phyloP scores from a whole-genome alignment of 2,329 filamentous ascomycete species.

The Fusarium camptoceras region DNA sequence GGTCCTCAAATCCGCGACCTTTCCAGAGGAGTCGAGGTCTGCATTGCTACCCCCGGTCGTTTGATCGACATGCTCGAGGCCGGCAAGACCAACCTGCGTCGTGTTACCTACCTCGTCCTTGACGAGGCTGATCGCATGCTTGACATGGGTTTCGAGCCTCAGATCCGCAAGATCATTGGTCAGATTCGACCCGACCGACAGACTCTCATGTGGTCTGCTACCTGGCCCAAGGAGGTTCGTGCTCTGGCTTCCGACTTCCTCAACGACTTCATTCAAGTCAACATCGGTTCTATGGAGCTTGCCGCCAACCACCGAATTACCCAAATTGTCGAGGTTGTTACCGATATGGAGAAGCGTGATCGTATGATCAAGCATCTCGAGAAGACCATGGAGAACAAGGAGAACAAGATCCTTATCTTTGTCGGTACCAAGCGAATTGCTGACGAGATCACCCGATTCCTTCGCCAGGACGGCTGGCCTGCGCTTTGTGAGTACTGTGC shows the following conservation, averaged over 20 bases:
- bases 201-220: constrained; percentile 99
- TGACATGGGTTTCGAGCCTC: constrained; percentile 99
- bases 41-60: constrained; percentile 97
- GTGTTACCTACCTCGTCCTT: constrained; percentile 97
- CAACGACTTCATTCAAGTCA: constrained; percentile 97
- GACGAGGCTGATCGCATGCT: constrained; percentile 99
- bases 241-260: constrained; percentile 91
- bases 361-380: constrained; percentile 97
- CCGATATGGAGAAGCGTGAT: constrained; percentile 97
- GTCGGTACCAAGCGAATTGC: constrained; percentile 94
- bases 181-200: constrained; percentile 99
- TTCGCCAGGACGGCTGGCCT: constrained; percentile 97
- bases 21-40: constrained; percentile 94
- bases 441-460: constrained; percentile 96
- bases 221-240: constrained; percentile 98
- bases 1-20: constrained; percentile 97
- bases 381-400: constrained; percentile 96
- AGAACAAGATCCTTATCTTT: constrained; percentile 96
- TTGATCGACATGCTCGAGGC: constrained; percentile 98
- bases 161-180: constrained; percentile 97
- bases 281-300: constrained; percentile 95
- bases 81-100: constrained; percentile 96
- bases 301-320: constrained; percentile 98
- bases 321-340: constrained; percentile 96
- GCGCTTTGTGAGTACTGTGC: constrained; percentile 79